Percentiles rank a stretch among this genome's conserved stretches.
Evolutionary conservation across 306 rosid genomes (phyloP).

Genomic region (Abrus pulchellus): DNA sequence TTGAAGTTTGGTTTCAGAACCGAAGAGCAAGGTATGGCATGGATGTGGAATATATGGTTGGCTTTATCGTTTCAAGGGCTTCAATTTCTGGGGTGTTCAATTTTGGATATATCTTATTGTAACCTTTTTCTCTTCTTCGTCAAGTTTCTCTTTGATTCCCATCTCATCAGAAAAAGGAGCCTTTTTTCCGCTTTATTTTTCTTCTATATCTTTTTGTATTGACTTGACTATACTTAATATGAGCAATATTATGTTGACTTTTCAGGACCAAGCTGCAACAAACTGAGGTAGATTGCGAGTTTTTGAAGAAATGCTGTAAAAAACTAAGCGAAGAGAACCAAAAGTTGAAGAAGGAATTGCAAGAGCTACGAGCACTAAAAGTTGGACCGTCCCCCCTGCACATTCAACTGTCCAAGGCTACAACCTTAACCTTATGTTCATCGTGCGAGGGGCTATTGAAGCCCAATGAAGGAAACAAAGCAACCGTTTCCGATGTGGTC

Average conservation of each 20-base stretch:
- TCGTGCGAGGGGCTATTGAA: slow-evolving; percentile 55
- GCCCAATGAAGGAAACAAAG: slow-evolving; percentile 38
- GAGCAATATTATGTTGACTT: neutral
- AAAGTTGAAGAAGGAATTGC: slow-evolving; percentile 74
- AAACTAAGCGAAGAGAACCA: slow-evolving; percentile 67
- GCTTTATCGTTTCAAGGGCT: neutral
- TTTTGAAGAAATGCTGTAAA: slow-evolving; percentile 70
- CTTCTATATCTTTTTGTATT: neutral
- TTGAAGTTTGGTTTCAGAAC: slow-evolving; percentile 95
- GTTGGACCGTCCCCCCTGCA: slow-evolving; percentile 48
- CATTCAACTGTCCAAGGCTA: slow-evolving; percentile 52
- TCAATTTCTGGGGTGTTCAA: slow-evolving; percentile 7
- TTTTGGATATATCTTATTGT: slow-evolving; percentile 24
- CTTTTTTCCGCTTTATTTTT: neutral
- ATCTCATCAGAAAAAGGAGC: neutral
- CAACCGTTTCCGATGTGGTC: slow-evolving; percentile 5
- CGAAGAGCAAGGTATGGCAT: slow-evolving; percentile 78
- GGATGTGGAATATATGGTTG: neutral
- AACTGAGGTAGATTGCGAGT: slow-evolving; percentile 70
- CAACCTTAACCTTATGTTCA: slow-evolving; percentile 54
- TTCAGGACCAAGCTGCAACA: slow-evolving; percentile 88
- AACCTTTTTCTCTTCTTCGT: neutral
- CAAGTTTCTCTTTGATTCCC: neutral
- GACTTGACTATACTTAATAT: neutral
- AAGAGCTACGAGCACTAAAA: slow-evolving; percentile 66